phyloP scores from a whole-genome alignment of 1,284 basidiomycete species.

The Mycosarcoma maydis region DNA sequence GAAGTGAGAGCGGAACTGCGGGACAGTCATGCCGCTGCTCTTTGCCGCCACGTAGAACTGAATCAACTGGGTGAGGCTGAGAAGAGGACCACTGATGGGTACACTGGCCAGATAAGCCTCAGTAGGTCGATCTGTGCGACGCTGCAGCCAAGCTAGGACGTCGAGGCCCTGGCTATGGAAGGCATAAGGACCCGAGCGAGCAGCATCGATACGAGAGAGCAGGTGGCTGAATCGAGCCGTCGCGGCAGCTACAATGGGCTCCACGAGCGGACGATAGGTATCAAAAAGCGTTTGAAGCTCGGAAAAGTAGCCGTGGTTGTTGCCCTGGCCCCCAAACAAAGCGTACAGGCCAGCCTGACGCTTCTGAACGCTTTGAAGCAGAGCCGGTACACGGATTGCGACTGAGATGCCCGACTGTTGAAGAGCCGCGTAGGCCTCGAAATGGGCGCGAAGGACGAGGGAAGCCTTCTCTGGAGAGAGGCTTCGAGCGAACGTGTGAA shows the following conservation, averaged over 20 bases:
- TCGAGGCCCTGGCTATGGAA: conserved; percentile 75
- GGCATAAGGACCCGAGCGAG: conserved; percentile 48
- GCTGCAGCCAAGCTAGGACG: conserved; percentile 82
- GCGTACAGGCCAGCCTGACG: conserved; percentile 79
- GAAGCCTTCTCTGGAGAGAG: conserved; percentile 80
- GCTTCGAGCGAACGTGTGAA: conserved; percentile 79
- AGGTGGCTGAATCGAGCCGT: not conserved
- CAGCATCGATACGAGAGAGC: not conserved
- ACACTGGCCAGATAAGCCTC: conserved; percentile 87
- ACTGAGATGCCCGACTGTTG: conserved; percentile 70
- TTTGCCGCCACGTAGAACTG: conserved; percentile 86
- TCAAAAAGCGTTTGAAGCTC: conserved; percentile 90
- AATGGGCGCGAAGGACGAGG: conserved; percentile 81
- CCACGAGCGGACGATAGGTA: conserved; percentile 85
- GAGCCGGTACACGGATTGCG: conserved; percentile 19
- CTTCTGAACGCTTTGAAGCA: conserved; percentile 70
- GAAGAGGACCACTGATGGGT: conserved; percentile 90
- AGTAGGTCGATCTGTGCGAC: conserved; percentile 76
- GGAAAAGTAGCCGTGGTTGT: conserved; percentile 89
- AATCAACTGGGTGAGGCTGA: conserved; percentile 90
- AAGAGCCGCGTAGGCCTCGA: conserved; percentile 77
- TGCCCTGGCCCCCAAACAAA: conserved; percentile 96
- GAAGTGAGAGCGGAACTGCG: conserved; percentile 78
- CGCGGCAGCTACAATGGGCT: conserved; percentile 72
- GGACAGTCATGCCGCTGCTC: conserved; percentile 78